Evolutionary conservation across 495 filamentous ascomycete genomes (phyloP).

Genomic region (Neurospora terricola): DNA sequence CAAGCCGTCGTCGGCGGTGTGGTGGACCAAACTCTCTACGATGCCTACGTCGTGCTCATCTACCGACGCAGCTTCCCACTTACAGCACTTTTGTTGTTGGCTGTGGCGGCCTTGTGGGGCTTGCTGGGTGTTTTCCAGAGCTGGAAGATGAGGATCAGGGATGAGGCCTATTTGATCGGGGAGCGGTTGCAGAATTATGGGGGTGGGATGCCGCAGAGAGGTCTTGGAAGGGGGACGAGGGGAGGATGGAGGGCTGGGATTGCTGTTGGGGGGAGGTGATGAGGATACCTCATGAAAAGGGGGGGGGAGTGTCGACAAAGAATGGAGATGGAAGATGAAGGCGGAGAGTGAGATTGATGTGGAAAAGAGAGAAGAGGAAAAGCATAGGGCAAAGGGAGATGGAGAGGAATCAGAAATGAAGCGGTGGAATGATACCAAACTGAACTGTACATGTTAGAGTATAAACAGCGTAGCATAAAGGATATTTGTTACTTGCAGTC

Average conservation of each 20-base stretch:
- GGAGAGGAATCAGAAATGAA: not conserved
- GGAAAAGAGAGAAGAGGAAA: not conserved
- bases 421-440: not conserved
- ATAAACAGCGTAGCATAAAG: not conserved
- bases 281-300: too few species aligned
- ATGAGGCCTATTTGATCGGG: conserved; percentile 94
- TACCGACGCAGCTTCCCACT: conserved; percentile 68
- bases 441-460: not conserved
- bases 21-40: conserved; percentile 23
- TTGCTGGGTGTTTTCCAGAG: conserved; percentile 54
- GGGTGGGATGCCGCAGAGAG: conserved; percentile 27
- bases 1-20: conserved; percentile 13
- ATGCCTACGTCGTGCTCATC: conserved; percentile 41
- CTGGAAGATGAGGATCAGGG: conserved; percentile 76
- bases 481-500: not conserved
- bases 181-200: conserved; percentile 91
- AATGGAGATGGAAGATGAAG: not conserved
- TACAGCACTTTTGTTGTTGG: conserved; percentile 37
- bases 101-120: conserved; percentile 25
- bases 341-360: not conserved
- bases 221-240: not conserved
- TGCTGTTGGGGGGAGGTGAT: not conserved
- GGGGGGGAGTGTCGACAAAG: too few species aligned
- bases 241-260: conserved; percentile 20
- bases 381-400: not conserved